Evolutionary conservation across 2,329 filamentous ascomycete genomes (phyloP).

Genomic region (Talaromyces sp.): DNA sequence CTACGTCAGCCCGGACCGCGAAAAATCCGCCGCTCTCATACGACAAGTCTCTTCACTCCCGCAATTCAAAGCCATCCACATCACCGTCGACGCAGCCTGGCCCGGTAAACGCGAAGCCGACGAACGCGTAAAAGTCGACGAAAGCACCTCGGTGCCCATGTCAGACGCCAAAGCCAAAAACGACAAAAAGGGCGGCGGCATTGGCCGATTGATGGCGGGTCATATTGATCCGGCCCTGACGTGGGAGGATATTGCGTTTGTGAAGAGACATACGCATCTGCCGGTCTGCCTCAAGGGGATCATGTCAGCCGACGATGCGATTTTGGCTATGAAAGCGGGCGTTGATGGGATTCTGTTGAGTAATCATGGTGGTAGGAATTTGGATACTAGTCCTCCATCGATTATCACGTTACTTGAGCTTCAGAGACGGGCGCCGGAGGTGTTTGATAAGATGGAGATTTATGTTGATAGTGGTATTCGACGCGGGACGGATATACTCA

Average conservation of each 20-base stretch:
- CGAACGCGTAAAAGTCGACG: slow-evolving; percentile 53
- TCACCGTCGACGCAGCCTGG: slow-evolving; percentile 58
- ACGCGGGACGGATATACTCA: slow-evolving; percentile 56
- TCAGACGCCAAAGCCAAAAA: slow-evolving; percentile 47
- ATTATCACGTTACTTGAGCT: slow-evolving; percentile 56
- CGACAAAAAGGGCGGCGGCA: slow-evolving; percentile 54
- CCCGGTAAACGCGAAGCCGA: slow-evolving; percentile 58
- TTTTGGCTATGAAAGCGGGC: slow-evolving; percentile 50
- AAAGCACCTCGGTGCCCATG: slow-evolving; percentile 44
- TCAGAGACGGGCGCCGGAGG: slow-evolving; percentile 51
- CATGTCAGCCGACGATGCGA: slow-evolving; percentile 57
- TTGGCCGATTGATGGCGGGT: slow-evolving; percentile 53
- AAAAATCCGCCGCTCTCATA: slow-evolving; percentile 51
- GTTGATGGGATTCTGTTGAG: slow-evolving; percentile 57
- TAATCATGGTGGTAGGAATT: slow-evolving; percentile 59
- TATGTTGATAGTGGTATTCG: slow-evolving; percentile 56
- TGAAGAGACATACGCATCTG: slow-evolving; percentile 48
- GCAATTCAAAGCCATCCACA: slow-evolving; percentile 48
- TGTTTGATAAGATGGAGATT: slow-evolving; percentile 52
- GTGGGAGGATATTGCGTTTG: slow-evolving; percentile 57
- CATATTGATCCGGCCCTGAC: slow-evolving; percentile 54
- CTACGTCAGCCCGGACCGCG: slow-evolving; percentile 54
- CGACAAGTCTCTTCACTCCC: slow-evolving; percentile 42
- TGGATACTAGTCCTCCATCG: slow-evolving; percentile 53
- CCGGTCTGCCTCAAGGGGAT: slow-evolving; percentile 60